Evolutionary conservation across 306 rosid genomes (phyloP).

Genomic region (Calophaca sinica): DNA sequence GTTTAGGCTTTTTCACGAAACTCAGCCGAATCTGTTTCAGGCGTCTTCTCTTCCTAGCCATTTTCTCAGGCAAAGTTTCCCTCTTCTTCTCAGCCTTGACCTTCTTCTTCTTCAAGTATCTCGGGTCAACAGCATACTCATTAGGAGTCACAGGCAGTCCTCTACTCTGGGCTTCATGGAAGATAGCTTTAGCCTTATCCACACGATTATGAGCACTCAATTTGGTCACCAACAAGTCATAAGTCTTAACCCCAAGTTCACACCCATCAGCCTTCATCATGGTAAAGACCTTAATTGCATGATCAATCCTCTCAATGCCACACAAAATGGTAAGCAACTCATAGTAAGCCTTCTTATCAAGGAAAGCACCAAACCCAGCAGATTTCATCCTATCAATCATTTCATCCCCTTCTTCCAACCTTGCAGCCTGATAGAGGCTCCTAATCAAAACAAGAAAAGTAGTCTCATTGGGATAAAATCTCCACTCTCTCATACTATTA

Average conservation of each 20-base stretch:
- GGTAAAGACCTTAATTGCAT: constrained; percentile 67
- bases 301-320: constrained; percentile 84
- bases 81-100: constrained; percentile 66
- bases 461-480: constrained; percentile 56
- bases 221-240: constrained; percentile 73
- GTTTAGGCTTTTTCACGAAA: constrained; percentile 76
- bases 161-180: constrained; percentile 62
- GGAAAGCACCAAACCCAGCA: constrained; percentile 58
- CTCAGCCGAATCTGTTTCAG: constrained; percentile 80
- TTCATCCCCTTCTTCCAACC: constrained; percentile 84
- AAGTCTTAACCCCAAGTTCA: constrained; percentile 72
- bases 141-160: constrained; percentile 54
- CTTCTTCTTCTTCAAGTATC: constrained; percentile 59
- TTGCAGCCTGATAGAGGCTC: constrained; percentile 85
- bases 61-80: constrained; percentile 90
- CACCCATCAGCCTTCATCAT: constrained; percentile 84
- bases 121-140: constrained; percentile 65
- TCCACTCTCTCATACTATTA: constrained; percentile 73
- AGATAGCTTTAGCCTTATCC: constrained; percentile 71
- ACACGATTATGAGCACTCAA: constrained; percentile 66
- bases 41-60: constrained; percentile 91
- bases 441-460: constrained; percentile 64
- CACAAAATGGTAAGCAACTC: constrained; percentile 75
- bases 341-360: constrained; percentile 70
- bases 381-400: constrained; percentile 88